Evolutionary conservation across 441 rosid species (phyloP), one percentile per base, ranked within the genome.

Genomic region (Daphne laureola): DNA sequence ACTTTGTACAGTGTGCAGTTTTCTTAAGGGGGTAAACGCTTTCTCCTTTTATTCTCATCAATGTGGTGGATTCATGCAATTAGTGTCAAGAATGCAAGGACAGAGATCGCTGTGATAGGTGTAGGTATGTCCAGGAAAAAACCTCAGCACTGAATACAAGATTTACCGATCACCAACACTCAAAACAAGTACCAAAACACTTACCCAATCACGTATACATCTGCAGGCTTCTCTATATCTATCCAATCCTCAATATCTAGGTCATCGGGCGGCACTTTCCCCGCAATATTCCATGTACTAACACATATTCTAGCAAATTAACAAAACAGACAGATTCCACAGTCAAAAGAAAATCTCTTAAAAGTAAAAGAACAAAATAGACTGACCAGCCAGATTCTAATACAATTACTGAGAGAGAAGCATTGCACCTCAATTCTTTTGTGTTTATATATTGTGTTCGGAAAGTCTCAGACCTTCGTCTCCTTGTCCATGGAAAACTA

Each of bases 261-360:
- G 64, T 83, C 92, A 60, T 82, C 84, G 0, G 87, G 81, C 50
- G 97, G 97, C 57, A 78, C 62, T 58, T 64, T 77, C 54, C 92
- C 97, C 67, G 80, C 97, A 43, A 83, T 92, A 63, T 89, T 89
- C 97, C 97, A 89, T 15, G 97, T 83, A 54, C 87, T 86, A 60
- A 73, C 88, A 27, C 78, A 63, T 63, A 89, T 70, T 69, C 97
- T 89, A 53, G 36, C 7, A 41, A 57, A 35, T 18, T 49, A 16
- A 40, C 58, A 52, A 38, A 50, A 42, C 31, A 14, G 55, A 45
- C 57, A 36, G 2, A 59, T 5, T 43, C 43, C 31, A 12, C 51
- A 0, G 4, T 40, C 31, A 43, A 15, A 27, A 21, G 46, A 31
- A 31, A 31, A 6, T 31, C 5, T 36, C 43, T 36, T 46, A 14